Conservation (phyloP, 2,329 filamentous ascomycete genomes). For the Coniella lustricola region DNA sequence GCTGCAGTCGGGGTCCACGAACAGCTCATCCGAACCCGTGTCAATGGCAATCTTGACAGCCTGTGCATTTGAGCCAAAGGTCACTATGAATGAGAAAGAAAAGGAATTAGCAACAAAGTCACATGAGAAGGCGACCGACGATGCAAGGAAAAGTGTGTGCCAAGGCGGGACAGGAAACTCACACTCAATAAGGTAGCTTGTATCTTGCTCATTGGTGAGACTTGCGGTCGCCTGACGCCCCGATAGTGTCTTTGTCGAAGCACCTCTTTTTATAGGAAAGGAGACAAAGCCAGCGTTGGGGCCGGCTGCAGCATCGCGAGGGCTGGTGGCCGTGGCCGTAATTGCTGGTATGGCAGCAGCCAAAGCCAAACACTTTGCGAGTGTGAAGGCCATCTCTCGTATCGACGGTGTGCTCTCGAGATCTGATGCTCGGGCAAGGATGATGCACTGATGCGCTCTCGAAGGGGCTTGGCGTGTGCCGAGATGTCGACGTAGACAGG, state of each 20-base stretch:
- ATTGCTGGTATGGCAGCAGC: constrained; percentile 9
- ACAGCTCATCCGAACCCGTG: constrained; percentile 49
- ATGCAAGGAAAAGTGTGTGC: not conserved
- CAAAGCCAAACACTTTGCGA: constrained; percentile 10
- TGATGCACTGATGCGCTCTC: too few relatives aligned
- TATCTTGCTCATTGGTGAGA: constrained; percentile 14
- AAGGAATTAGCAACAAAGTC: not conserved
- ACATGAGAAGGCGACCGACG: not conserved
- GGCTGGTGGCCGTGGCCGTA: not conserved
- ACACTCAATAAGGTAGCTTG: constrained; percentile 15
- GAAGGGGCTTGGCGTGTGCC: too few relatives aligned
- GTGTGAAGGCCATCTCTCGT: not conserved
- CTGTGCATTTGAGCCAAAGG: constrained; percentile 43
- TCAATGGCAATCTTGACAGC: constrained; percentile 43
- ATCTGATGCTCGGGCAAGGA: not conserved
- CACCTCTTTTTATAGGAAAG: constrained; percentile 12
- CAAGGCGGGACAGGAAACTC: not conserved
- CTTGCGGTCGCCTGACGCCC: constrained; percentile 12
- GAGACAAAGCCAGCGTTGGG: constrained; percentile 14
- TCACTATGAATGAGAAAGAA: constrained; percentile 23
- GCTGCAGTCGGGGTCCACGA: constrained; percentile 52
- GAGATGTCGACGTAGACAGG: too few relatives aligned
- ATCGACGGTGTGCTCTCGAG: not conserved
- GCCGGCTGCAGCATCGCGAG: constrained; percentile 5
- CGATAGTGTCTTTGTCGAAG: constrained; percentile 6